Evolutionary conservation across 352 stramenopile genomes (phyloP).

Genomic region (Phytophthora vignae): DNA sequence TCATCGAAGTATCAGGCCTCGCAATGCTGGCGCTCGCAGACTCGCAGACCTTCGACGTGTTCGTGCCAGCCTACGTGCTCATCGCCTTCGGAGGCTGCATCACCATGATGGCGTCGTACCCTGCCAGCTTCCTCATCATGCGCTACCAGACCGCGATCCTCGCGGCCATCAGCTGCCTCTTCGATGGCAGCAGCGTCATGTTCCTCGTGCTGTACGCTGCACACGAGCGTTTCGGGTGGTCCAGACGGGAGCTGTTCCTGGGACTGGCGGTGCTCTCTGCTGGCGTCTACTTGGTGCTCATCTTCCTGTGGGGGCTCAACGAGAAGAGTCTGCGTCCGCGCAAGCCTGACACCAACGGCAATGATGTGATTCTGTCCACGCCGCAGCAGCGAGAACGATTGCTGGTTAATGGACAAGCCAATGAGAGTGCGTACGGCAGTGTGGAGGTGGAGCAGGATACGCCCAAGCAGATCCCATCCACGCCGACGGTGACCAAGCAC

Average conservation of each 20-base stretch:
- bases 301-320: slow-evolving; percentile 84
- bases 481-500: slow-evolving; percentile 13
- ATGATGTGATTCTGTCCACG: slow-evolving; percentile 16
- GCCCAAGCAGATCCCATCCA: slow-evolving; percentile 14
- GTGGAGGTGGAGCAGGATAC: slow-evolving; percentile 28
- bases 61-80: slow-evolving; percentile 73
- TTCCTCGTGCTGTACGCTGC: slow-evolving; percentile 76
- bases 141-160: slow-evolving; percentile 81
- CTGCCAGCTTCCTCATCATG: slow-evolving; percentile 77
- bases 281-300: slow-evolving; percentile 63
- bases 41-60: slow-evolving; percentile 78
- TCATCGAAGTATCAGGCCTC: slow-evolving; percentile 76
- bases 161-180: slow-evolving; percentile 80
- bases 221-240: slow-evolving; percentile 54
- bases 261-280: slow-evolving; percentile 52
- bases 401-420: slow-evolving; percentile 32
- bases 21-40: slow-evolving; percentile 79
- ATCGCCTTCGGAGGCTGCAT: slow-evolving; percentile 77
- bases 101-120: slow-evolving; percentile 86
- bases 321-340: slow-evolving; percentile 52
- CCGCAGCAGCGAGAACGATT: slow-evolving; percentile 43
- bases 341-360: slow-evolving; percentile 22
- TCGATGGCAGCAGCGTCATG: slow-evolving; percentile 78
- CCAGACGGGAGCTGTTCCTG: slow-evolving; percentile 60
- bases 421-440: slow-evolving; percentile 36